These are phyloP conservation scores for Juglanconis juglandina DNA, from an alignment of 2,329 filamentous ascomycete species.

Conservation along the genomic window DNA sequence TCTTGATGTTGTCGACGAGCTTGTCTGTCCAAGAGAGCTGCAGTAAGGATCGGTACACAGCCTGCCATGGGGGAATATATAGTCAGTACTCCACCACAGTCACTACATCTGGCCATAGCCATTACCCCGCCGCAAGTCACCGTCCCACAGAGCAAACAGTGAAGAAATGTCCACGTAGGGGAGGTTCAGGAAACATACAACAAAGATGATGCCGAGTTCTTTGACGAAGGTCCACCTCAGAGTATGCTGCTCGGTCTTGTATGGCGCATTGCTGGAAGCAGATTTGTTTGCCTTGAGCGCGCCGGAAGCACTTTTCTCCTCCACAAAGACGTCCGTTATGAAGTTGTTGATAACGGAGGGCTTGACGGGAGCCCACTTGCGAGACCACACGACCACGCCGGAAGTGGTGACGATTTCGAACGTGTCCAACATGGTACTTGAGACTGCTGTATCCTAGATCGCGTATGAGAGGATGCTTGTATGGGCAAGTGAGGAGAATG, in stretches of 20 bases:
- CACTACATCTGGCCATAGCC: too few relatives aligned
- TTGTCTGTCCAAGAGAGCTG: conserved; percentile 97
- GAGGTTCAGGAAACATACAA: conserved; percentile 53
- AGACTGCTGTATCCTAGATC: neutral
- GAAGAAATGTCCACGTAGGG: neutral
- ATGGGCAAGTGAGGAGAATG: too few relatives aligned
- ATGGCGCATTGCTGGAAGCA: conserved; percentile 65
- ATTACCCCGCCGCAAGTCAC: too few relatives aligned
- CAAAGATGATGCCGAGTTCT: conserved; percentile 91
- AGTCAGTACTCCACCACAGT: neutral
- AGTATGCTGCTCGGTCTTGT: conserved; percentile 89
- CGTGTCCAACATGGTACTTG: conserved; percentile 74
- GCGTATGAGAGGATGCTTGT: too few relatives aligned
- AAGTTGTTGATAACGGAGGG: conserved; percentile 86
- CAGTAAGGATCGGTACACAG: conserved; percentile 92
- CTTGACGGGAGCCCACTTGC: conserved; percentile 75
- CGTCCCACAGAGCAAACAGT: neutral
- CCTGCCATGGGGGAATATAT: conserved; percentile 49
- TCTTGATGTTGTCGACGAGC: conserved; percentile 90
- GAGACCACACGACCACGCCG: conserved; percentile 95
- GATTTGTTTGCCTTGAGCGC: conserved; percentile 58
- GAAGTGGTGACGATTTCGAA: conserved; percentile 97
- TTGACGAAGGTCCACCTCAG: conserved; percentile 91
- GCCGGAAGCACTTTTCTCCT: conserved; percentile 72
- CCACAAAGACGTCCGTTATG: conserved; percentile 95